Evolutionary conservation across 2,329 filamentous ascomycete genomes (phyloP).

Genomic region (Diaporthe ampelina): DNA sequence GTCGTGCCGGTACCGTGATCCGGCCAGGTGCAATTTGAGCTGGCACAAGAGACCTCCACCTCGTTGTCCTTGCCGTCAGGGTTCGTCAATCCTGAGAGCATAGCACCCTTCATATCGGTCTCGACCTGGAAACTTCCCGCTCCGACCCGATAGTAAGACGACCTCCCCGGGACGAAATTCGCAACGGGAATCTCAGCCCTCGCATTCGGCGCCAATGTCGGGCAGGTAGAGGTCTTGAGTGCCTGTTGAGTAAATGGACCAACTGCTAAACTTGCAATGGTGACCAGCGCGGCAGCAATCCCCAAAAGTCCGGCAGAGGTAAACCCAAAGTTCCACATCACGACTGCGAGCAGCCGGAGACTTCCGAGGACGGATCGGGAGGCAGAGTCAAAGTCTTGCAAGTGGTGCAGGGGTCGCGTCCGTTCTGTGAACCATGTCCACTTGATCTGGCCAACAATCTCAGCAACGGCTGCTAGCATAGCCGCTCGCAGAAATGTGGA

Average conservation of each 20-base stretch:
- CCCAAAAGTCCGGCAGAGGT: slow-evolving; percentile 42
- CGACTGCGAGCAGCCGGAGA: slow-evolving; percentile 45
- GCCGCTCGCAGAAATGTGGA: slow-evolving; percentile 44
- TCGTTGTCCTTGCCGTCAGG: slow-evolving; percentile 45
- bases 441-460: slow-evolving; percentile 51
- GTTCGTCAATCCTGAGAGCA: slow-evolving; percentile 49
- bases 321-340: slow-evolving; percentile 36
- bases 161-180: slow-evolving; percentile 35
- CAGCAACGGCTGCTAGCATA: slow-evolving; percentile 48
- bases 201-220: slow-evolving; percentile 39
- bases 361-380: slow-evolving; percentile 49
- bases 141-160: slow-evolving; percentile 43
- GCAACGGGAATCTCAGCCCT: slow-evolving; percentile 33
- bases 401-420: slow-evolving; percentile 47
- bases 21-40: slow-evolving; percentile 47
- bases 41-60: slow-evolving; percentile 44
- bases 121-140: slow-evolving; percentile 46
- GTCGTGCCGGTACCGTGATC: slow-evolving; percentile 43
- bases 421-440: slow-evolving; percentile 50
- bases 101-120: slow-evolving; percentile 50
- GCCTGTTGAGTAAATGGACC: slow-evolving; percentile 52
- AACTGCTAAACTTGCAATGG: slow-evolving; percentile 48
- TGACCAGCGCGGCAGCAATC: slow-evolving; percentile 44
- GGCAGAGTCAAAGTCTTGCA: slow-evolving; percentile 50
- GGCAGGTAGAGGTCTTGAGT: slow-evolving; percentile 45